phyloP scores from a whole-genome alignment of 495 filamentous ascomycete genomes.

The Penicillium chermesinum region DNA sequence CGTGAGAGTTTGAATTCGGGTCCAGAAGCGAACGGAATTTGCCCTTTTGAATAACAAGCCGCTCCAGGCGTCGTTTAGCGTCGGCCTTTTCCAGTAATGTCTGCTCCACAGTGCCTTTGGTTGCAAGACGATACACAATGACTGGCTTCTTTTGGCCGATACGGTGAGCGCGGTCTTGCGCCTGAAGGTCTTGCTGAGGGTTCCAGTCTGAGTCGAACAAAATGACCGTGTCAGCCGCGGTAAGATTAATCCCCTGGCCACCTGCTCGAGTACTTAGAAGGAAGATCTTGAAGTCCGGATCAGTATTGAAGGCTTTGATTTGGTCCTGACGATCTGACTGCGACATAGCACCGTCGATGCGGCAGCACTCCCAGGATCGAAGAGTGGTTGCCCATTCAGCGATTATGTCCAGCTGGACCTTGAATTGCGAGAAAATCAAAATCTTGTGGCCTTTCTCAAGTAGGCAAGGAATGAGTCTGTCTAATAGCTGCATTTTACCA shows the following conservation, averaged over 20 bases:
- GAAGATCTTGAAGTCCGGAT: slow-evolving; percentile 90
- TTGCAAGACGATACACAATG: slow-evolving; percentile 94
- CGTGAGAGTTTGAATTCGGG: slow-evolving; percentile 23
- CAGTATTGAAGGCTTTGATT: slow-evolving; percentile 96
- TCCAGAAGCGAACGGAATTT: slow-evolving; percentile 56
- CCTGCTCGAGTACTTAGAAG: slow-evolving; percentile 92
- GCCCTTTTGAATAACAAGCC: slow-evolving; percentile 93
- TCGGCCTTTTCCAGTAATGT: slow-evolving; percentile 87
- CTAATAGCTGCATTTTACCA: slow-evolving; percentile 89
- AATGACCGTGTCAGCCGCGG: slow-evolving; percentile 96
- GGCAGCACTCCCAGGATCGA: slow-evolving; percentile 79
- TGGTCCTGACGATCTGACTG: slow-evolving; percentile 87
- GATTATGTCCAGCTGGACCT: slow-evolving; percentile 99
- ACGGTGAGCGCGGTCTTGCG: slow-evolving; percentile 97
- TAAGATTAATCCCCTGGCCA: slow-evolving; percentile 90
- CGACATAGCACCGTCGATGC: slow-evolving; percentile 90
- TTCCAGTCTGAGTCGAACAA: slow-evolving; percentile 99
- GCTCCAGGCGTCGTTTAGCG: slow-evolving; percentile 93
- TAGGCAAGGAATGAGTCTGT: slow-evolving; percentile 51
- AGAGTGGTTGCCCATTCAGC: slow-evolving; percentile 85
- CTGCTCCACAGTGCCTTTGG: slow-evolving; percentile 92
- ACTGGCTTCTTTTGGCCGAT: slow-evolving; percentile 99
- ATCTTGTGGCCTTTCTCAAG: slow-evolving; percentile 52
- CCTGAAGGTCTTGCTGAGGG: slow-evolving; percentile 95
- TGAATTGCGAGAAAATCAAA: slow-evolving; percentile 97